Base-by-base conservation (phyloP, 2,329 filamentous ascomycete genomes). In the Aureobasidium melanogenum region DNA sequence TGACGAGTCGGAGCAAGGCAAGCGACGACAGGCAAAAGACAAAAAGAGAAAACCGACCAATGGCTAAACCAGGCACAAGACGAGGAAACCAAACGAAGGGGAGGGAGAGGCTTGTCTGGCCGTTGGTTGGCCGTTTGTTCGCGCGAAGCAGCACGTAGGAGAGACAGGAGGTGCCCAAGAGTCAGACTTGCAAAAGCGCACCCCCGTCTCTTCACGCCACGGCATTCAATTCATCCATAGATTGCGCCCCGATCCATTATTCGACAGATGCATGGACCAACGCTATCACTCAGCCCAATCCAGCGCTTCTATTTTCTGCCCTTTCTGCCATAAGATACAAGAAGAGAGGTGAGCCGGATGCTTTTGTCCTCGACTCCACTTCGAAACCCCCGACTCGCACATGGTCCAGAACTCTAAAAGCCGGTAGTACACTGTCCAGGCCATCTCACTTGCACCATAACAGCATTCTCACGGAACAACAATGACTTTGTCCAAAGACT, bases 61-160 rank as follows among this genome's bases (percentile, higher is more conserved):
- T 47, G 54, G 41, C 28, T 47, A 15, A 4, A 47, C 28, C 54
- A 58, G 54, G 26, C 17, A 46, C 54, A n/a, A 46, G 41, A 58
- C 38, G 41, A 32, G 38, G 22, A 38, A 32, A 57, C 44, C 41
- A 51, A 51, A 43, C 46, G 57, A 51, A 60, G 38, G 57, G 41
- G 30, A 38, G 30, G 41, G 54, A 38, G 43, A 12, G n/a, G 54
- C 36, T 50, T 50, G 43, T 36, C 19, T 46, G 52, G 52, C 52
- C 52, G 56, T 59, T 59, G 39, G 58, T 48, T 59, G 48, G 58
- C 57, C 46, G 57, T 52, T 50, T 59, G 56, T 9, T 48, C 43
- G 43, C 44, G 44, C 57, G 28, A 54, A 60, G 57, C 57, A 60
- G 57, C 24, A 39, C 30, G 32, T 50, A 38, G 43, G 36, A 60